phyloP scores from a whole-genome alignment of 768 basidiomycete genomes.

The Tricholoma bakamatsutake region DNA sequence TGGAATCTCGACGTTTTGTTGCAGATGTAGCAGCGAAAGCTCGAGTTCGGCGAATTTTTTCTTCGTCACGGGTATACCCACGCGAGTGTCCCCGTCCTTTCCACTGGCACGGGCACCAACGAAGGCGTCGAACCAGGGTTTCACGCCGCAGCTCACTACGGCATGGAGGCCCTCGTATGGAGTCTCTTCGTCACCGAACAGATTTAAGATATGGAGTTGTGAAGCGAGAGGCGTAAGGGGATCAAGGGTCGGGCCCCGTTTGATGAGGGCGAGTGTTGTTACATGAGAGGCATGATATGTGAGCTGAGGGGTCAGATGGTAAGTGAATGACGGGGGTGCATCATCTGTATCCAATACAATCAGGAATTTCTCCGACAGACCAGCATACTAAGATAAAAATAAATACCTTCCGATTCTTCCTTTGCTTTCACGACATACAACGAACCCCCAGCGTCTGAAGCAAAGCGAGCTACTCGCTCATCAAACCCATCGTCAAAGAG shows the following conservation, averaged over 20 bases:
- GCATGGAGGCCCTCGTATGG: conserved; percentile 96
- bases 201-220: conserved; percentile 89
- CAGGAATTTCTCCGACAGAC: conserved; percentile 10
- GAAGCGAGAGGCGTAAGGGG: conserved; percentile 69
- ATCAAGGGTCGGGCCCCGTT: conserved; percentile 81
- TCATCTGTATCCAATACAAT: conserved; percentile 45
- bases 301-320: conserved; percentile 66
- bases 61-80: conserved; percentile 98
- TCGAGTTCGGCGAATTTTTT: conserved; percentile 99
- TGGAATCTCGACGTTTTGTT: conserved; percentile 99
- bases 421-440: conserved; percentile 79
- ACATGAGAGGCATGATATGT: conserved; percentile 75
- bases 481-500: conserved; percentile 71
- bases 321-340: conserved; percentile 52
- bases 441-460: conserved; percentile 67
- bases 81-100: conserved; percentile 76
- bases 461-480: conserved; percentile 71
- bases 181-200: conserved; percentile 83
- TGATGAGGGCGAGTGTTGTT: conserved; percentile 92
- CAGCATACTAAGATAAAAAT: conserved; percentile 1
- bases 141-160: conserved; percentile 91
- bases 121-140: conserved; percentile 98
- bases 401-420: conserved; percentile 68
- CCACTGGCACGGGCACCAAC: conserved; percentile 75
- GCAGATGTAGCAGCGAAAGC: conserved; percentile 86